Evolutionary conservation across 768 basidiomycete genomes (phyloP).

Genomic region (Trametes maxima): DNA sequence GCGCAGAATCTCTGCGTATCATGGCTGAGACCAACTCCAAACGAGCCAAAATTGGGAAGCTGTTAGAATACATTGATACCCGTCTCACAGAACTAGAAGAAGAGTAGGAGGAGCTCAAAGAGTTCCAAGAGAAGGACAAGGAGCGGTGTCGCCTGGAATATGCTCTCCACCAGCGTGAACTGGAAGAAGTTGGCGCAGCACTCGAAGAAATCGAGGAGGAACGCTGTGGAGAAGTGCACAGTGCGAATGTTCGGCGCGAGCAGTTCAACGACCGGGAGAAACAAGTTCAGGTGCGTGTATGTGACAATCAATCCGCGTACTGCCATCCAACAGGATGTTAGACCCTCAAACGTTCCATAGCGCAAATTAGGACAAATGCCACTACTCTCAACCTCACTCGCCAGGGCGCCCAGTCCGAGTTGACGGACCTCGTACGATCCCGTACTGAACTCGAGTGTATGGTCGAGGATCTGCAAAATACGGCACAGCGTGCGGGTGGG

Average conservation of each 20-base stretch:
- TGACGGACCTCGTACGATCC: constrained; percentile 82
- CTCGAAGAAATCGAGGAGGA: constrained; percentile 88
- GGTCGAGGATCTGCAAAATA: constrained; percentile 73
- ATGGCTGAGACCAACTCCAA: constrained; percentile 97
- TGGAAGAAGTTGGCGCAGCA: constrained; percentile 85
- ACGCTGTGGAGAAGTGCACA: constrained; percentile 78
- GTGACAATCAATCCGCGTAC: neutral
- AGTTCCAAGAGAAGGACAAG: constrained; percentile 95
- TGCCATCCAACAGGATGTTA: constrained; percentile 31
- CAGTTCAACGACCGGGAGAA: constrained; percentile 84
- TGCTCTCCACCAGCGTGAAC: constrained; percentile 87
- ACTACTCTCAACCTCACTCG: constrained; percentile 73
- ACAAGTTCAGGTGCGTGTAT: constrained; percentile 68
- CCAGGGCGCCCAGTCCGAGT: constrained; percentile 77
- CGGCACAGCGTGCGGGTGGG: constrained; percentile 65
- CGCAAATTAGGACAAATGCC: constrained; percentile 66
- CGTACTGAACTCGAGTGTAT: constrained; percentile 87
- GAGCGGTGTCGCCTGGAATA: constrained; percentile 94
- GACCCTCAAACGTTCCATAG: constrained; percentile 74
- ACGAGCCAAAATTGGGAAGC: constrained; percentile 85
- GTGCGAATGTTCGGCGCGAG: constrained; percentile 78
- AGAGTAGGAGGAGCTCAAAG: constrained; percentile 96
- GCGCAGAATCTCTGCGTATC: constrained; percentile 89
- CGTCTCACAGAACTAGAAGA: constrained; percentile 91
- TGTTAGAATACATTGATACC: constrained; percentile 89